phyloP scores from a whole-genome alignment of 2,329 filamentous ascomycete genomes.

The Blumeriella jaapii region DNA sequence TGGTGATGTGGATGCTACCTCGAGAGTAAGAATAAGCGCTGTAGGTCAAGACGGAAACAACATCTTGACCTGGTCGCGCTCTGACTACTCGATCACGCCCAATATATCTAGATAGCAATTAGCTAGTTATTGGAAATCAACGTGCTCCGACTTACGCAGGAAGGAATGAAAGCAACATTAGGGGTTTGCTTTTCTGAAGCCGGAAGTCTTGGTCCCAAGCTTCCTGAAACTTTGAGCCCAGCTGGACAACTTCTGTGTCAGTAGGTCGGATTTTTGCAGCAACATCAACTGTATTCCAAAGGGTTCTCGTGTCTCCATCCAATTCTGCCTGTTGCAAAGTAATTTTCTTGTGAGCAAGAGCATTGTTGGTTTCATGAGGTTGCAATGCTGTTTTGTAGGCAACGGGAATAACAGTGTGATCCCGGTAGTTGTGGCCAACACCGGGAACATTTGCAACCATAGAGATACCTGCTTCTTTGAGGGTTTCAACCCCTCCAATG shows the following conservation, averaged over 20 bases:
- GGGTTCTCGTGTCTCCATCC: constrained; percentile 28
- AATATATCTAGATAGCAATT: too few relatives aligned
- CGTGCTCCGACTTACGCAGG: constrained; percentile 5
- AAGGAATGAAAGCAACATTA: constrained; percentile 31
- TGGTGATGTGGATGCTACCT: constrained; percentile 45
- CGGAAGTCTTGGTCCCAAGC: constrained; percentile 44
- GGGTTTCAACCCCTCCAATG: constrained; percentile 36
- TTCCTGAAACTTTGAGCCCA: constrained; percentile 39
- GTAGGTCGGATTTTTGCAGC: constrained; percentile 41
- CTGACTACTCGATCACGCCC: too few relatives aligned
- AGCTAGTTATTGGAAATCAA: too few relatives aligned
- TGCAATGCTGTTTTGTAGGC: constrained; percentile 38
- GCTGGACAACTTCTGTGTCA: constrained; percentile 38
- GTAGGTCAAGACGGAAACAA: constrained; percentile 26
- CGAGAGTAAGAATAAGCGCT: constrained; percentile 48
- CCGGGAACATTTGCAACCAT: constrained; percentile 34
- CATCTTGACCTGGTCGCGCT: constrained; percentile 2
- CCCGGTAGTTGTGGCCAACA: constrained; percentile 41
- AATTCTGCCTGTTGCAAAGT: background rate
- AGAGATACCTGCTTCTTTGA: constrained; percentile 34
- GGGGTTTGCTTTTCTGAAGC: constrained; percentile 8
- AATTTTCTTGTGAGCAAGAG: background rate
- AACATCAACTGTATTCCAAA: constrained; percentile 41
- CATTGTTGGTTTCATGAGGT: constrained; percentile 18
- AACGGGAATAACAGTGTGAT: constrained; percentile 36